Evolutionary conservation across 495 filamentous ascomycete genomes (phyloP), one percentile per base, ranked within the genome.

Genomic region (Opeltia flavorubescens): DNA sequence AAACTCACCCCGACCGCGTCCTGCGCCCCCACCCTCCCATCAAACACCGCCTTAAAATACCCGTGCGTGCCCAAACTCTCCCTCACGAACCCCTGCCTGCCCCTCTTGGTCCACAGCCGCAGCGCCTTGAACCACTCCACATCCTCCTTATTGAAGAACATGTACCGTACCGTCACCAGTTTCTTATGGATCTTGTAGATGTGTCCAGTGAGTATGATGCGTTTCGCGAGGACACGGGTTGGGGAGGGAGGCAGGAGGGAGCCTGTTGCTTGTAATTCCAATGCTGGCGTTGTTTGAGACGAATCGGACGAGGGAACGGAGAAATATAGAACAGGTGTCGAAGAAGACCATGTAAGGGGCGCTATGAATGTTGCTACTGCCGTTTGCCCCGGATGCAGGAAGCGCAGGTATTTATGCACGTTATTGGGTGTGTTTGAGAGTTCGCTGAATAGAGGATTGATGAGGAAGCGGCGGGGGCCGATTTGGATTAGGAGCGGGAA

Each of bases 11-110:
- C 93, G 31, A 98, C 77, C 4, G 86, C 77, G 62, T 98, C 91
- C 64, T 93, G 83, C 4, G 91, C 87, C 64, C 94, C 94, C 61
- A 96, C 86, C 60, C 80, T 84, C 21, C 81, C 86, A 63, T 98
- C 93, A 68, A 98, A 98, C 18, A 83, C 94, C 5, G 89, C 89
- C 75, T 98, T 98, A 71, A 96, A 96, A 69, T 96, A 98, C 41
- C 91, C 91, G 66, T 98, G 91, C 24, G 91, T 98, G 56, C 91
- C 91, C 51, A 98, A 66, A 53, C 80, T 73, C 69, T 98, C 91
- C 69, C 94, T 94, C 65, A 96, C 78, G 55, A 77, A 93, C 11
- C 91, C 91, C 50, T 74, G 81, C 55, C 89, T 73, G 1, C 91
- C 91, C 41, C 91, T 66, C 65, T 76, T 86, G 27, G 91, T 98